Conservation (phyloP, 768 basidiomycete species). For the Trametes gibbosa region DNA sequence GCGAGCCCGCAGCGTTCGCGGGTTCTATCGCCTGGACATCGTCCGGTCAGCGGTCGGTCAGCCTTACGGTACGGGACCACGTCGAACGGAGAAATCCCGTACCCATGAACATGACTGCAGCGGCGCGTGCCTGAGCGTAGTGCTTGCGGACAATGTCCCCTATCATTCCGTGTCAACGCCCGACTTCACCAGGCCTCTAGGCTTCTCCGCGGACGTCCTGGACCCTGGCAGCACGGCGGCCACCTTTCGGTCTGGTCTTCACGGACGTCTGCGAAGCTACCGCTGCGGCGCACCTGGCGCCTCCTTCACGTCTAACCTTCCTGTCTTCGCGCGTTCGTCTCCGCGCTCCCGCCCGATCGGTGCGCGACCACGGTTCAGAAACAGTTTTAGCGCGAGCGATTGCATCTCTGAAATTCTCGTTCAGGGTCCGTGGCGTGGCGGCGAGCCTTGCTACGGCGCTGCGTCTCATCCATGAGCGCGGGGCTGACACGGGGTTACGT, state of each 20-base stretch:
- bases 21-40: neutral
- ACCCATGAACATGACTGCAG: too few species aligned
- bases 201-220: too few species aligned
- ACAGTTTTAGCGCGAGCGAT: neutral
- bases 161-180: too few species aligned
- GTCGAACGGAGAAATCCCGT: too few species aligned
- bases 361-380: neutral
- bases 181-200: too few species aligned
- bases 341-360: neutral
- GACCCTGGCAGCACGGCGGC: too few species aligned
- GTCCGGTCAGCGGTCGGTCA: neutral
- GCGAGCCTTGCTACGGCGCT: too few species aligned
- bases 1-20: neutral
- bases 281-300: neutral
- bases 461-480: too few species aligned
- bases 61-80: too few species aligned
- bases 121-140: too few species aligned
- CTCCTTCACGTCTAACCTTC: neutral
- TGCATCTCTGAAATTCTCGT: neutral
- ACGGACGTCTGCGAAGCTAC: neutral
- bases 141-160: too few species aligned
- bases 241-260: neutral
- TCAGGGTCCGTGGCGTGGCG: neutral
- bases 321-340: neutral
- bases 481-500: too few species aligned